These are phyloP conservation scores for Cardiospermum halicacabum DNA, from an alignment of 345 rosid genomes.

Conservation along the genomic window DNA sequence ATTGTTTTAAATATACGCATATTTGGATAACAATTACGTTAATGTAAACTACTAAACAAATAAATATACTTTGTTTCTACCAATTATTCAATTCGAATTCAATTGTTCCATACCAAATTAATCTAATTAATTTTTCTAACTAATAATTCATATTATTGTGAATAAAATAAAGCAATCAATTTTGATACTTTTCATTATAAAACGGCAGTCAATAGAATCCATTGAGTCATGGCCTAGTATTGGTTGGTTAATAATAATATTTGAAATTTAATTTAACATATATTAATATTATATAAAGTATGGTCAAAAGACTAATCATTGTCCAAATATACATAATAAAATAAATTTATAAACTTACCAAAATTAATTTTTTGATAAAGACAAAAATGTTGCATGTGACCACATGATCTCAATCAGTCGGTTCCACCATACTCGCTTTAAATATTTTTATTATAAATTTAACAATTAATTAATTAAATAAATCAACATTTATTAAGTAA, in stretches of 20 bases:
- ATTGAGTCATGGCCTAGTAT: not conserved
- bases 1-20: too few species aligned
- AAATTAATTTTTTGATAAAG: not conserved
- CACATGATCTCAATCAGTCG: conserved; percentile 36
- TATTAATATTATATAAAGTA: not conserved
- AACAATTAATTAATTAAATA: too few species aligned
- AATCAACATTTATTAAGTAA: too few species aligned
- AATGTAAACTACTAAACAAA: too few species aligned
- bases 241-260: not conserved
- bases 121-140: too few species aligned
- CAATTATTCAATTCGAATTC: too few species aligned
- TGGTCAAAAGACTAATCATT: not conserved
- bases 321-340: not conserved
- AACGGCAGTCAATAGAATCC: not conserved
- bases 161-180: not conserved
- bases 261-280: not conserved
- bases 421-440: conserved; percentile 30
- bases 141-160: too few species aligned
- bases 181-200: too few species aligned
- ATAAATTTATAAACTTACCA: not conserved
- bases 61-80: too few species aligned
- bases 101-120: too few species aligned
- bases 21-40: too few species aligned
- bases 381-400: conserved; percentile 36
- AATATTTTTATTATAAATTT: not conserved